Base-by-base conservation (phyloP, 176 grass and related monocot species). In the Miscanthus lutarioriparius region DNA sequence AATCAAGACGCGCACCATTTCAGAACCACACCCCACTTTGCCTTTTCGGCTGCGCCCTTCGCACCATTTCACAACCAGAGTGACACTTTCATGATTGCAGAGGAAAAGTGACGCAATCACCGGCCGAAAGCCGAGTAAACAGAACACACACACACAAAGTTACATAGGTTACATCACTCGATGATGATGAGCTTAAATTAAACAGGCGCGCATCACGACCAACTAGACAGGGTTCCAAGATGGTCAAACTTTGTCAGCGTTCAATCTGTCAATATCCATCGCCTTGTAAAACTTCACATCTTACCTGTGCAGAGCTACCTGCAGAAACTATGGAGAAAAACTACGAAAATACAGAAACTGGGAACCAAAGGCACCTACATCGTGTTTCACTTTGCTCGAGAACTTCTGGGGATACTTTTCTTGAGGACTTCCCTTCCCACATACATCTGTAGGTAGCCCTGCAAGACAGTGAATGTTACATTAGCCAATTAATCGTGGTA, bases 361-460 rank as follows among this genome's bases (percentile, higher is more conserved):
- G 25, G 36, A 64, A 63, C 22, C 26, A 28, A 27, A 48, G 10
- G n/a, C 48, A 70, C 30, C 61, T 81, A 71, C 82, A 26, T 58
- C 20, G 37, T 59, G n/a, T 27, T 81, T 85, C 33, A 49, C 10
- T 27, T 12, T 39, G 63, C 47, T 75, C 76, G 61, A 45, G 35
- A 62, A 80, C 19, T n/a, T 41, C 2, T 41, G 23, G 77, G 40
- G 16, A 61, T 61, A 7, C 6, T 63, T 53, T 41, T 89, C 44
- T 76, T 85, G 53, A 85, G 82, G 81, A 81, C 51, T 35, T 85
- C 71, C 25, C 9, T 81, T 80, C 82, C 87, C 28, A 89, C 39
- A 35, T 89, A 89, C n/a, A 89, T 1, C 12, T 76, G 41, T 3
- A 89, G 15, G 77, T 89, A 89, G 12, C 19, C 64, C 87, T 89